Evolutionary conservation across 2,329 filamentous ascomycete species (phyloP), one percentile per base, ranked within the genome.

Genomic region (Domatiomyces globalis): DNA sequence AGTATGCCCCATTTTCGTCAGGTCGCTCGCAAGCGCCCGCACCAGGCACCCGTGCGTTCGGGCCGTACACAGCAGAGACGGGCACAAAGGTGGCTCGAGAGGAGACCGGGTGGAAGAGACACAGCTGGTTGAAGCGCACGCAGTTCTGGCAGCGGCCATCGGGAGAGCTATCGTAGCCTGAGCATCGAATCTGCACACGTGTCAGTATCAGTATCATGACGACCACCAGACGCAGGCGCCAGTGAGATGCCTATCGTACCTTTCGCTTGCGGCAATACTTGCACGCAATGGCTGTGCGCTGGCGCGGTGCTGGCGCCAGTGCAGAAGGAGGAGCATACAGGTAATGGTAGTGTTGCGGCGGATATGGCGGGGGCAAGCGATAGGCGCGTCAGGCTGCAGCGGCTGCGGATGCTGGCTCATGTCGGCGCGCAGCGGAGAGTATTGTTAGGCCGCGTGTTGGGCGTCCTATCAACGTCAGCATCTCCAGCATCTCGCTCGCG

Each of bases 131-230:
- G 69, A 86, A 87, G 46, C 83, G 74, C 57, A 81, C 73, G 63
- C 83, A 87, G 65, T 86, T 86, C 62, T 75, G 78, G 71, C 83
- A 87, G 54, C 81, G 78, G 54, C 83, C 83, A 65, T 85, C 80
- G 42, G 81, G 78, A 42, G 81, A 84, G 51, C 76, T 78, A 61
- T 85, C 83, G 63, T 85, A 87, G 27, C 83, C 83, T 3, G 83
- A 85, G 71, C 83, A 87, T 54, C 83, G 80, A 65, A 86, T 85
- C 83, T 86, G 66, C 54, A 48, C 45, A n/a, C 45, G 10, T 12
- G 18, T 59, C 49, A 53, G 53, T 43, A 45, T 39, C n/a, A 25
- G 18, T 18, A 22, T 17, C n/a, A n/a, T n/a, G n/a, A n/a, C n/a
- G n/a, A n/a, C n/a, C n/a, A n/a, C n/a, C n/a, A n/a, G n/a, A n/a